phyloP scores from a whole-genome alignment of 192 early-diverging fungal genomes.

The Backusella liffmaniae region DNA sequence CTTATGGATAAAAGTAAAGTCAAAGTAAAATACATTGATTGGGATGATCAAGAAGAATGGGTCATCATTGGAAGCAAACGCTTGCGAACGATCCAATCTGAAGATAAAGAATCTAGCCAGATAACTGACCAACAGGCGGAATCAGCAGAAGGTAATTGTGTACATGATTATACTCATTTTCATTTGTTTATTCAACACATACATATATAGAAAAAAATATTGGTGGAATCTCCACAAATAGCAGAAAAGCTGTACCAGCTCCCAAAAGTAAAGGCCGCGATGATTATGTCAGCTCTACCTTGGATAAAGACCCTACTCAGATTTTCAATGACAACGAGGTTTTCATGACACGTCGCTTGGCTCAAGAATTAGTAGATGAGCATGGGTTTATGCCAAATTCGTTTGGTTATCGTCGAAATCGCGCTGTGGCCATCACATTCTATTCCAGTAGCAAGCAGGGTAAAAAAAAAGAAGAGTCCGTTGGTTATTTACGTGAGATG shows the following conservation, averaged over 20 bases:
- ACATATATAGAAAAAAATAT: not conserved
- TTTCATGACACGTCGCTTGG: conserved; percentile 30
- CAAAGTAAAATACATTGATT: conserved; percentile 47
- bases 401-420: conserved; percentile 28
- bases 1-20: conserved; percentile 43
- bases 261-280: not conserved
- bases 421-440: conserved; percentile 33
- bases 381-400: conserved; percentile 32
- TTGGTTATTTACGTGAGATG: conserved; percentile 44
- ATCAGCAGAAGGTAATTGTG: not conserved
- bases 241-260: not conserved
- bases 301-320: conserved; percentile 27
- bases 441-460: conserved; percentile 20
- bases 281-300: conserved; percentile 20
- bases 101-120: not conserved
- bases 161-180: not conserved
- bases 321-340: conserved; percentile 30
- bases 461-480: conserved; percentile 16
- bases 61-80: conserved; percentile 48
- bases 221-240: not conserved
- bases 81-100: conserved; percentile 11
- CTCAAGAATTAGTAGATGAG: conserved; percentile 19
- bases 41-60: conserved; percentile 56
- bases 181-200: not conserved
- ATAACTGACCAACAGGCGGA: not conserved